phyloP scores from a whole-genome alignment of 371 early-diverging fungal species.

The Phascolomyces articulosus region DNA sequence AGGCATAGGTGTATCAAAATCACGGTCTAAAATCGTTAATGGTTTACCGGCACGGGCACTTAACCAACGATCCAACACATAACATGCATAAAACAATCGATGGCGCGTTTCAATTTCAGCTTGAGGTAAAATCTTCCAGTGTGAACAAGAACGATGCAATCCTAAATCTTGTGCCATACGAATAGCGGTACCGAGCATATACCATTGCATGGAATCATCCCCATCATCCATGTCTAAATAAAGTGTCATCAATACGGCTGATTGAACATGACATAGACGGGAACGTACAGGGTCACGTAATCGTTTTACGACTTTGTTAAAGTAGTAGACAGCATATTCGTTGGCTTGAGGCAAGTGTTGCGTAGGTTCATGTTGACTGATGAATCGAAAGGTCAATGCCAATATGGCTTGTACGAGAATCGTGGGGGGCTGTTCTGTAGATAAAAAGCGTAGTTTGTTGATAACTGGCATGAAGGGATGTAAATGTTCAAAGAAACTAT shows the following conservation, averaged over 20 bases:
- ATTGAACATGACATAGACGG: slow-evolving; percentile 44
- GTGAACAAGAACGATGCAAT: slow-evolving; percentile 60
- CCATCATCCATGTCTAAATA: slow-evolving; percentile 48
- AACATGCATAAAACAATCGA: slow-evolving; percentile 68
- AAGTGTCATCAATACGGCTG: slow-evolving; percentile 42
- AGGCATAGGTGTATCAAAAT: slow-evolving; percentile 46
- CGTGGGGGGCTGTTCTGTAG: slow-evolving; percentile 30
- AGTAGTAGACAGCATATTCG: slow-evolving; percentile 38
- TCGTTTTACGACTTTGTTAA: slow-evolving; percentile 35
- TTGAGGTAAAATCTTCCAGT: slow-evolving; percentile 50
- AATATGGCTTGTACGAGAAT: slow-evolving; percentile 54
- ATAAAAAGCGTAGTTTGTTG: slow-evolving; percentile 53
- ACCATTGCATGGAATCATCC: slow-evolving; percentile 56
- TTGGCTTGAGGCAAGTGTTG: slow-evolving; percentile 22
- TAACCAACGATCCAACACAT: slow-evolving; percentile 60
- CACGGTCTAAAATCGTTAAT: slow-evolving; percentile 51
- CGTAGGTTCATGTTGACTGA: slow-evolving; percentile 19
- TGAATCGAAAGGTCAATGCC: slow-evolving; percentile 53
- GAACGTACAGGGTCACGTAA: slow-evolving; percentile 33
- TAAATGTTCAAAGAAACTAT: slow-evolving; percentile 56
- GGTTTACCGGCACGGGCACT: slow-evolving; percentile 54
- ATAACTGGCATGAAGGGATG: slow-evolving; percentile 62
- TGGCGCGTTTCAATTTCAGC: slow-evolving; percentile 63
- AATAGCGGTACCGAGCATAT: slow-evolving; percentile 63
- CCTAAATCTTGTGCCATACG: slow-evolving; percentile 74